Percentiles rank a stretch among this genome's conserved stretches.
Evolutionary conservation across 352 stramenopile species (phyloP).

Genomic region (Phytophthora vignae): DNA sequence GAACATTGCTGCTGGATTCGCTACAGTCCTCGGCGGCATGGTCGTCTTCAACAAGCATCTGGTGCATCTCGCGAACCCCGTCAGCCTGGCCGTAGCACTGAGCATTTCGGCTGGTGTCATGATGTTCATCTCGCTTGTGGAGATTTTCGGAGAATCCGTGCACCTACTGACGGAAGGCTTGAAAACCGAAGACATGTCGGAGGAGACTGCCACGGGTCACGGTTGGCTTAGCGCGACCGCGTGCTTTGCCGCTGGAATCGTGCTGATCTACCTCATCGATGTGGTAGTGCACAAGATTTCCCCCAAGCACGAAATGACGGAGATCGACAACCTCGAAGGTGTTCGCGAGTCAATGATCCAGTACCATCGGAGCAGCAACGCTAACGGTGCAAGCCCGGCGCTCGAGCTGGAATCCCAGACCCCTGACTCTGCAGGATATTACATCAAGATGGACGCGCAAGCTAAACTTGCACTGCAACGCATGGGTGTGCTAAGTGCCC

Average conservation of each 20-base stretch:
- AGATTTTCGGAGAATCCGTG: constrained; percentile 60
- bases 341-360: constrained; percentile 44
- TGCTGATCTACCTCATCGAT: constrained; percentile 62
- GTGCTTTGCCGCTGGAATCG: constrained; percentile 89
- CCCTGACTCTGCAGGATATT: constrained; percentile 5
- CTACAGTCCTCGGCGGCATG: constrained; percentile 61
- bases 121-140: constrained; percentile 83
- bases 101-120: constrained; percentile 75
- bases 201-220: constrained; percentile 45
- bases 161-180: constrained; percentile 45
- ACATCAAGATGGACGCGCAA: constrained; percentile 40
- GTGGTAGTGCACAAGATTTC: constrained; percentile 49
- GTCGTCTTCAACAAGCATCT: constrained; percentile 60
- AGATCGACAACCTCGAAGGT: constrained; percentile 43
- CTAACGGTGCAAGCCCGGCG: background rate
- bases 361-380: constrained; percentile 28
- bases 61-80: constrained; percentile 61
- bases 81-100: constrained; percentile 86
- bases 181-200: constrained; percentile 41
- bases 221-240: constrained; percentile 83
- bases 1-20: constrained; percentile 58
- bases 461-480: constrained; percentile 58
- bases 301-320: constrained; percentile 38
- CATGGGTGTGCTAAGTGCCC: constrained; percentile 90
- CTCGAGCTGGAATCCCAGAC: constrained; percentile 43